phyloP scores from a whole-genome alignment of 345 rosid genomes.

The Populus deltoides region DNA sequence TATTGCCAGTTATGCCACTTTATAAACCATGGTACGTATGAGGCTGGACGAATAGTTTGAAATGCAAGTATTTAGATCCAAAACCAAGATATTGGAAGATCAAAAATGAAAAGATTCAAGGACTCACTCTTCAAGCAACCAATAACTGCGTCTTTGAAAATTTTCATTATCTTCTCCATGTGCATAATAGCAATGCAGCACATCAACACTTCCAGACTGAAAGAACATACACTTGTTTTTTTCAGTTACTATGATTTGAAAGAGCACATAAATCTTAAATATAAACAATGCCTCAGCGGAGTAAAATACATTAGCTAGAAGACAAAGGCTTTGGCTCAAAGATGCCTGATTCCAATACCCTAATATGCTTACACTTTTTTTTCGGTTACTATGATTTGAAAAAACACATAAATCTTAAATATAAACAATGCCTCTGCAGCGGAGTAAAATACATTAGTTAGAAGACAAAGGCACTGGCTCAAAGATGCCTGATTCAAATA shows the following conservation, averaged over 20 bases:
- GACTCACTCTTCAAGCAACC: constrained; percentile 99
- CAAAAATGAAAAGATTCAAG: constrained; percentile 11
- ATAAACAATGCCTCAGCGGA: constrained; percentile 4
- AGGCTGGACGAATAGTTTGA: background rate
- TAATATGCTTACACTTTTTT: constrained; percentile 28
- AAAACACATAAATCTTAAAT: background rate
- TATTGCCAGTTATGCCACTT: background rate
- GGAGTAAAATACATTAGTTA: background rate
- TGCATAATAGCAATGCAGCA: constrained; percentile 94
- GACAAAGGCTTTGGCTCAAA: background rate
- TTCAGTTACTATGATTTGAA: constrained; percentile 2
- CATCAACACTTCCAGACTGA: constrained; percentile 90
- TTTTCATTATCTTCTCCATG: constrained; percentile 85
- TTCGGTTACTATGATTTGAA: constrained; percentile 1
- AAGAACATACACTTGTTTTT: constrained; percentile 4
- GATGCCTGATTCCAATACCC: background rate
- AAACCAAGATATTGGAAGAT: background rate
- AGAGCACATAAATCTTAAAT: background rate
- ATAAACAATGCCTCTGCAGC: background rate
- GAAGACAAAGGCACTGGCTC: background rate
- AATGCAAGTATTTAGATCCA: background rate
- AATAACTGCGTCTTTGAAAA: constrained; percentile 93
- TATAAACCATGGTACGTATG: background rate
- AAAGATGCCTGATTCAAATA: background rate
- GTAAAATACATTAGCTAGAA: background rate